Evolutionary conservation across 306 rosid genomes (phyloP), one percentile per base, ranked within the genome.

Genomic region (Spatholobus suberectus): DNA sequence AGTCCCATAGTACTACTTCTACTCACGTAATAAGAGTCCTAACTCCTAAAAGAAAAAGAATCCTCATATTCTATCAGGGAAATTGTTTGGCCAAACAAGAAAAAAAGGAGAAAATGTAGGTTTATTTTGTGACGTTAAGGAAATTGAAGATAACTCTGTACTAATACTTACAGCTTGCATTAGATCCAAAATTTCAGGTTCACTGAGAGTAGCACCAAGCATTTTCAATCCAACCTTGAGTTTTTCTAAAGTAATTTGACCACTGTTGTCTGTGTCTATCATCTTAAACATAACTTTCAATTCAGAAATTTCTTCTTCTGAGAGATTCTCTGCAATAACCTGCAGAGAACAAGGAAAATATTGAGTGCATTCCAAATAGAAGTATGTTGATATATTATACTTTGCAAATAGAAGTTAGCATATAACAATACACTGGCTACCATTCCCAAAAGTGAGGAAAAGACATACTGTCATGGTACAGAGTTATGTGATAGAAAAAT

Each of bases 241-340:
- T 78, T 94, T 90, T 79, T 92, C 93, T 4, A 87, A 89, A 40
- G 90, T 92, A 70, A 94, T 92, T 79, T 92, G 93, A 15, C 95
- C 97, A 51, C 77, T 84, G 23, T 81, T 84, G 62, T 87, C 88
- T 4, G 90, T 68, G 73, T 87, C 90, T 73, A 87, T 84, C 86
- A 69, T 87, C 84, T 81, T 81, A 69, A 87, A 87, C 59, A 78
- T 59, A 77, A 73, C 90, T 87, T 86, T 92, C 67, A 90, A 77
- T 14, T 92, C 95, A 6, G 90, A 86, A 63, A 90, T 90, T 90
- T 94, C 98, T 83, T 94, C 94, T 82, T 89, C 94, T 0, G 90
- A 89, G 47, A 94, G 94, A 83, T 85, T 86, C 75, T 90, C 89
- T 2, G 95, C 94, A 82, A 92, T 92, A 81, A 92, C 89, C 97